Evolutionary conservation across 345 rosid genomes (phyloP), one percentile per base, ranked within the genome.

Genomic region (Rubroshorea leprosula): DNA sequence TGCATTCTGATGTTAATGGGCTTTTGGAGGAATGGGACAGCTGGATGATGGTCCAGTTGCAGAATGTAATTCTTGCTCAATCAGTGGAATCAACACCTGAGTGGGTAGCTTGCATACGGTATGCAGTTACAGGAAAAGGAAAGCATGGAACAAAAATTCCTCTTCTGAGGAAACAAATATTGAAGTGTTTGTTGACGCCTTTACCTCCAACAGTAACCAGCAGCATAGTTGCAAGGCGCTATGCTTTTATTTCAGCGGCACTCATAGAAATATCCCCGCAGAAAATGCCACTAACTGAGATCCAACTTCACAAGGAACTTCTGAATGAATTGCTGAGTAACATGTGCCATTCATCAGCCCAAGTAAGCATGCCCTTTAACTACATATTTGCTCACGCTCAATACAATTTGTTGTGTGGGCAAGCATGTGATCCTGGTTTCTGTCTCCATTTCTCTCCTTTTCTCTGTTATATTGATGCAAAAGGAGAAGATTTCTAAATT

Each of bases 61-160:
- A 83, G 86, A 82, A 70, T 59, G 79, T 93, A 46, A 76, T 87
- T 70, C 94, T 83, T 63, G 76, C 94, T 23, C 96, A 84, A 54
- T 83, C 97, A 8, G 89, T 93, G 49, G 99, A 89, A 76, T 93
- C 99, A 52, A 80, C 80, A 58, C 97, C 97, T 29, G 97, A 93
- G 74, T 93, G 99, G 99, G 91, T 94, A 64, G 82, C 95, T 62
- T 93, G 99, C 63, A 76, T 93, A 76, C 96, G 99, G 60, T 93
- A 93, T 74, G 94, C 99, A 54, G 99, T 89, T 68, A 93, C 97
- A 1, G 99, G 99, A 66, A 93, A 93, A 76, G 97, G 99, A 58
- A 93, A 89, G 74, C 68, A 75, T 67, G 99, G 99, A 63, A 80
- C 87, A 16, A 74, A 71, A 71, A 77, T 76, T 74, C 97, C 99